phyloP scores from a whole-genome alignment of 2,329 filamentous ascomycete species.

The Paraphaeosphaeria sporulosa region DNA sequence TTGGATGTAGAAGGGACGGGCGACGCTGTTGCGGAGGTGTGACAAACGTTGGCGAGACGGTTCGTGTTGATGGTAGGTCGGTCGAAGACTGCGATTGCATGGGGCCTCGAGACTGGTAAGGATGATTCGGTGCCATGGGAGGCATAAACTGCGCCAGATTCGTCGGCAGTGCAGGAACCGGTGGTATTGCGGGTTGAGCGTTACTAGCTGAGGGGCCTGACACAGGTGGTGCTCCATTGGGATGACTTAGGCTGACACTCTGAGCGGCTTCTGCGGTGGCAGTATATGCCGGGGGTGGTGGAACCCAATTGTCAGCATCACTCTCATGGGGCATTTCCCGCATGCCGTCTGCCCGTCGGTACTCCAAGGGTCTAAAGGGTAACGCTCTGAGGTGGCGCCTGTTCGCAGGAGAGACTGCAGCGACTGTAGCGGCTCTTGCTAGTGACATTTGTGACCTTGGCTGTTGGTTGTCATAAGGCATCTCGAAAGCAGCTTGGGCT shows the following conservation, averaged over 20 bases:
- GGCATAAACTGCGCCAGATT: conserved; percentile 25
- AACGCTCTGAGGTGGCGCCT: conserved; percentile 69
- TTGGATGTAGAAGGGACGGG: conserved; percentile 44
- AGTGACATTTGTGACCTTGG: conserved; percentile 50
- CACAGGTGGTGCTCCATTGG: conserved; percentile 40
- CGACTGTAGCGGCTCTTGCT: conserved; percentile 54
- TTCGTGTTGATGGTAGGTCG: conserved; percentile 26
- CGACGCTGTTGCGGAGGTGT: conserved; percentile 24
- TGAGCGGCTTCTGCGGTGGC: conserved; percentile 59
- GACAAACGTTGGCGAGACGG: conserved; percentile 4
- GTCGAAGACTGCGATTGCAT: conserved; percentile 34
- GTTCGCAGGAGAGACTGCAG: conserved; percentile 74
- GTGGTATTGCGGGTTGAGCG: conserved; percentile 25
- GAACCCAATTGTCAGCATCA: conserved; percentile 88
- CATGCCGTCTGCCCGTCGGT: conserved; percentile 73
- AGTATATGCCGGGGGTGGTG: conserved; percentile 82
- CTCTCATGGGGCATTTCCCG: conserved; percentile 83
- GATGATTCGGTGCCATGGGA: conserved; percentile 25
- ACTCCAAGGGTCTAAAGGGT: conserved; percentile 65
- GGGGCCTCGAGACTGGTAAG: conserved; percentile 28
- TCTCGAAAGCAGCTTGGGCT: conserved; percentile 48
- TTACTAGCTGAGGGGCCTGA: conserved; percentile 15
- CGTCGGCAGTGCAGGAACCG: conserved; percentile 35
- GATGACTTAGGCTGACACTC: conserved; percentile 49
- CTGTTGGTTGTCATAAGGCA: conserved; percentile 50